A percentile compares a stretch with the other conserved stretches of the same genome.
Evolutionary conservation across 768 basidiomycete genomes (phyloP).

Genomic region (Boletus patriciae): DNA sequence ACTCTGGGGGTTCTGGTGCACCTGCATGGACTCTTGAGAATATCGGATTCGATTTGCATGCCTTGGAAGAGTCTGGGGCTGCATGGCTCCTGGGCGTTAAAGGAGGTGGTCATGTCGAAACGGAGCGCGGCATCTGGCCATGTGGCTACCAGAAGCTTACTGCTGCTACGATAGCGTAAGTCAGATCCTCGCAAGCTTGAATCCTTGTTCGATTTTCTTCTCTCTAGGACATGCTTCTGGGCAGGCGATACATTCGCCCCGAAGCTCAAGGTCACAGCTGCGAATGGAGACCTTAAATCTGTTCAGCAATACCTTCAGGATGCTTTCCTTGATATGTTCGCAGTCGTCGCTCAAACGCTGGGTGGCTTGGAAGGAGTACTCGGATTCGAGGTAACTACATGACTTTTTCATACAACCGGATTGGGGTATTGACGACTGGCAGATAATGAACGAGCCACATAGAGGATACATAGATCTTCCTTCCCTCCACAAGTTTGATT

Average conservation of each 20-base stretch:
- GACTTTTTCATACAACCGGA: background rate
- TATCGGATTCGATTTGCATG: conserved; percentile 80
- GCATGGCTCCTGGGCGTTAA: conserved; percentile 85
- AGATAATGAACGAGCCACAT: conserved; percentile 97
- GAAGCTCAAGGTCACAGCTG: conserved; percentile 56
- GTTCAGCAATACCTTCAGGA: conserved; percentile 84
- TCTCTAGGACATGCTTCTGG: conserved; percentile 84
- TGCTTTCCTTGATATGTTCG: conserved; percentile 77
- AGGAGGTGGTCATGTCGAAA: conserved; percentile 71
- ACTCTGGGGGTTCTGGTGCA: conserved; percentile 92
- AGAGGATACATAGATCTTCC: conserved; percentile 84
- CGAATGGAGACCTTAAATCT: conserved; percentile 50
- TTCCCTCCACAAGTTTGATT: conserved; percentile 85
- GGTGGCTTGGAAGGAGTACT: conserved; percentile 77
- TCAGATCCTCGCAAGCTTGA: conserved; percentile 13
- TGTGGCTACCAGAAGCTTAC: conserved; percentile 92
- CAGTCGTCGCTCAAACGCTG: conserved; percentile 61
- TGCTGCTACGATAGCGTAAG: conserved; percentile 90
- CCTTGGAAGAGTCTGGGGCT: conserved; percentile 78
- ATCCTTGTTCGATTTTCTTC: background rate
- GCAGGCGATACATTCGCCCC: conserved; percentile 86
- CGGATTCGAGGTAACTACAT: conserved; percentile 75
- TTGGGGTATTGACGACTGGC: conserved; percentile 4
- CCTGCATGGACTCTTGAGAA: conserved; percentile 93
- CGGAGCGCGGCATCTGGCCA: conserved; percentile 86